Evolutionary conservation across 2,329 filamentous ascomycete genomes (phyloP).

Genomic region (Diaporthe humulicola): DNA sequence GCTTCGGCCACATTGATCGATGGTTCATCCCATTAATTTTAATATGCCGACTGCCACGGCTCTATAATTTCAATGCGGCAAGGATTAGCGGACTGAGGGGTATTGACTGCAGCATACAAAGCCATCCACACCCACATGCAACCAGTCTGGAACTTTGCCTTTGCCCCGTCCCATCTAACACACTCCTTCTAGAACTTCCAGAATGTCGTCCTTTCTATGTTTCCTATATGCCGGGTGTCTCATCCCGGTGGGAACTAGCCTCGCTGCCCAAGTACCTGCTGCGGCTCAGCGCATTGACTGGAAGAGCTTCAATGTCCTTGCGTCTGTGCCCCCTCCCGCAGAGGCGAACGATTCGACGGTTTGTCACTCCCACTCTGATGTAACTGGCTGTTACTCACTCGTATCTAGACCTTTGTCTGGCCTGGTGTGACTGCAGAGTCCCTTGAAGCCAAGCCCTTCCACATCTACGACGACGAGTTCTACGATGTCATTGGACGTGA

Average conservation of each 20-base stretch:
- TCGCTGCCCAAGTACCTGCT: slow-evolving; percentile 43
- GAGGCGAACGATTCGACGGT: slow-evolving; percentile 50
- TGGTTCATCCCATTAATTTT: slow-evolving; percentile 18
- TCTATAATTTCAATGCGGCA: slow-evolving; percentile 4
- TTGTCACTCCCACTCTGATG: not conserved
- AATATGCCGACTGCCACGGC: not conserved
- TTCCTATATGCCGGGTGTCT: slow-evolving; percentile 1
- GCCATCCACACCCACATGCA: not conserved
- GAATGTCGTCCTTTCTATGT: not conserved
- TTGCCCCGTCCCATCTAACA: not conserved
- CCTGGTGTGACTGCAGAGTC: slow-evolving; percentile 56
- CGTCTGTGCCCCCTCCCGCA: slow-evolving; percentile 53
- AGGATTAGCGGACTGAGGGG: not conserved
- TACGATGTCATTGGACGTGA: slow-evolving; percentile 61
- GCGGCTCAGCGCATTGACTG: slow-evolving; percentile 59
- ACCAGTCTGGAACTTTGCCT: not conserved
- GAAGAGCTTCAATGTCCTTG: slow-evolving; percentile 58
- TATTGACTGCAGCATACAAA: slow-evolving; percentile 10
- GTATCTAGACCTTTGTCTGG: slow-evolving; percentile 54
- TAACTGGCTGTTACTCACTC: not conserved
- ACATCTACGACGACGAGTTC: slow-evolving; percentile 66
- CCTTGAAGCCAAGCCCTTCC: slow-evolving; percentile 55
- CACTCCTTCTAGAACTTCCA: slow-evolving; percentile 14
- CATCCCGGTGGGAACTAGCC: not conserved
- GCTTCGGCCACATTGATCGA: not conserved